Evolutionary conservation across 306 rosid species (phyloP), one percentile per base, ranked within the genome.

Genomic region (Trifolium pratense): DNA sequence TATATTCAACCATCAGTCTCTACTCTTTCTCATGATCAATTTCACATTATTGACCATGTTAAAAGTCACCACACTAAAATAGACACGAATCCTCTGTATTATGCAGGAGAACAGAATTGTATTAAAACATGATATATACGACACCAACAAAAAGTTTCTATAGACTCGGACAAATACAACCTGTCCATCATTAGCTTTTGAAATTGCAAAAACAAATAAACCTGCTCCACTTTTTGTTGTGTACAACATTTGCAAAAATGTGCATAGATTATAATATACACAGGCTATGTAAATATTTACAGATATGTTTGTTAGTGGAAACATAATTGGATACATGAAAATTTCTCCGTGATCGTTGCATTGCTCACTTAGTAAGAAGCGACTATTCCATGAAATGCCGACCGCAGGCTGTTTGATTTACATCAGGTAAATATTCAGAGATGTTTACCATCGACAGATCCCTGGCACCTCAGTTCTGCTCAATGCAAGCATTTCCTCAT

Each of bases 381-480:
- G 53, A 61, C 26, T 14, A 4, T 13, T 56, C 61, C 29, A 17
- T 43, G 51, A 59, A 69, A 78, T 69, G 25, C 67, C 9, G 51
- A 20, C 51, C 5, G 29, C 71, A 70, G 65, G 45, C 46, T 45
- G 6, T 39, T 63, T 55, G 59, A 62, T 21, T 56, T 31, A 21
- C 17, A 2, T 51, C 57, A 16, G 9, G 17, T 12, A 56, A 23
- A 57, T 13, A 29, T 25, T 25, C 9, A 14, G 17, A 12, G 21
- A 65, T 26, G 29, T 69, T 85, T 64, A 93, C 96, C 96, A 93
- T 10, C 88, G 83, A 75, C 97, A 88, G 66, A 93, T 91, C 71
- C 98, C 98, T 11, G 96, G 90, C 29, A 79, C 85, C 79, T 93
- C 98, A 13, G 65, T 70, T 73, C 81, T 84, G 87, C 94, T 91